Evolutionary conservation across 176 grass and related monocot genomes (phyloP).

Genomic region (Tillandsia leiboldiana): DNA sequence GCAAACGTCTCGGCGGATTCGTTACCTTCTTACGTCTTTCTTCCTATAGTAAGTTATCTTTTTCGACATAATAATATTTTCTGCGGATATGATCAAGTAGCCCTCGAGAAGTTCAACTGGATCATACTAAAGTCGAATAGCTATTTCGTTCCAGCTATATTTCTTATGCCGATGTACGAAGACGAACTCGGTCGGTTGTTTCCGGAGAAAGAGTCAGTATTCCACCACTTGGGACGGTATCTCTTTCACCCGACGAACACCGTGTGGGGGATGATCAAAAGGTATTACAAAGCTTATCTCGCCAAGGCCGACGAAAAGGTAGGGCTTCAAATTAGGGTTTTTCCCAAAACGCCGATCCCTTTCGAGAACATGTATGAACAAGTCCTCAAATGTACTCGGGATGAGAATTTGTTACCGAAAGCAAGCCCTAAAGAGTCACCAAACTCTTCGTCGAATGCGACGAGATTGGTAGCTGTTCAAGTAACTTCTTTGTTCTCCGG

Average conservation of each 20-base stretch:
- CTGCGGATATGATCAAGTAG: constrained; percentile 49
- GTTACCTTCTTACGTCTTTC: constrained; percentile 39
- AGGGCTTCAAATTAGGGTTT: constrained; percentile 52
- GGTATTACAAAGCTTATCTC: constrained; percentile 44
- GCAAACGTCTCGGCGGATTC: constrained; percentile 19
- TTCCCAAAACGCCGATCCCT: constrained; percentile 30
- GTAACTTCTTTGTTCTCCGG: neutral
- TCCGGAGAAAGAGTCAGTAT: constrained; percentile 19
- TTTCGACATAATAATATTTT: constrained; percentile 29
- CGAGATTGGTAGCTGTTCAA: constrained; percentile 19
- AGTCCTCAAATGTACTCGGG: constrained; percentile 37
- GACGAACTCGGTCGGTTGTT: constrained; percentile 25
- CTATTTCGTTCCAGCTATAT: constrained; percentile 52
- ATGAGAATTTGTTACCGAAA: constrained; percentile 16
- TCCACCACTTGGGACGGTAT: constrained; percentile 62
- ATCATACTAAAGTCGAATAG: constrained; percentile 64
- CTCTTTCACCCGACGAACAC: constrained; percentile 62
- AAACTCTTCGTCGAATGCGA: neutral
- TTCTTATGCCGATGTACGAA: constrained; percentile 40
- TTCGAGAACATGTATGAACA: constrained; percentile 7
- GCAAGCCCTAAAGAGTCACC: neutral
- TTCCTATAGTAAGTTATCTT: constrained; percentile 42
- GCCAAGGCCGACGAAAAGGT: constrained; percentile 40
- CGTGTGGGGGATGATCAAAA: constrained; percentile 50
- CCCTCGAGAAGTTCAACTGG: constrained; percentile 54